Conservation (phyloP, 2,329 filamentous ascomycete genomes). For the Colletotrichum tropicale region DNA sequence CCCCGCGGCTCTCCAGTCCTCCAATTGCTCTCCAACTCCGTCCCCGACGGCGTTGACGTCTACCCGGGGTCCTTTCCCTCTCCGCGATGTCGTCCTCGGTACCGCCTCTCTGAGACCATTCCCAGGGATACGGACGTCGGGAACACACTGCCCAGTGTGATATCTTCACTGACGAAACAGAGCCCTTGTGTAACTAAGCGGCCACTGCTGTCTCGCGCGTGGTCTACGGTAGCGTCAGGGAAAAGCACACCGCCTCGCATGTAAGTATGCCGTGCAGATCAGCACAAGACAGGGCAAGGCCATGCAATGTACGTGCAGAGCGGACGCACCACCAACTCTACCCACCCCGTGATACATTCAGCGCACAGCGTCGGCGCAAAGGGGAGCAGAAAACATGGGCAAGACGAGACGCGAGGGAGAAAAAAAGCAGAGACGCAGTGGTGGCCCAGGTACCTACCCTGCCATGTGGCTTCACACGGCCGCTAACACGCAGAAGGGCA, state of each 20-base stretch:
- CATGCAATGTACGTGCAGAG: background rate
- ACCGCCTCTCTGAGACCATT: background rate
- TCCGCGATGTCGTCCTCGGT: background rate
- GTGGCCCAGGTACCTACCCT: background rate
- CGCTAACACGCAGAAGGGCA: constrained; percentile 11
- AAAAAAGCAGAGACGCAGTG: background rate
- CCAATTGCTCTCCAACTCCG: background rate
- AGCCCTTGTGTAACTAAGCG: background rate
- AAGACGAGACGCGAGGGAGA: background rate
- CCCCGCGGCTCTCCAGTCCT: background rate
- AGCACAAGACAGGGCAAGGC: background rate
- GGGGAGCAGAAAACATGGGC: background rate
- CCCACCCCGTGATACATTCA: background rate
- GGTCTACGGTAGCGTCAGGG: background rate
- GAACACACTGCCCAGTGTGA: background rate
- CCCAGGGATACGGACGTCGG: background rate
- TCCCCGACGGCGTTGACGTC: background rate
- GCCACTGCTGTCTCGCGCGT: background rate
- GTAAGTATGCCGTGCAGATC: background rate
- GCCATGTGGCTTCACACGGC: constrained; percentile 10
- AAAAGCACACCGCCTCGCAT: background rate
- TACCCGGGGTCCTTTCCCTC: background rate
- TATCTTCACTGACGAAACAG: background rate
- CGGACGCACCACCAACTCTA: background rate
- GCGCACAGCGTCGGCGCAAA: background rate